Percentiles rank a stretch among this genome's conserved stretches.
Evolutionary conservation across 78 protist genomes (phyloP).

Genomic region (Acrasis kona): DNA sequence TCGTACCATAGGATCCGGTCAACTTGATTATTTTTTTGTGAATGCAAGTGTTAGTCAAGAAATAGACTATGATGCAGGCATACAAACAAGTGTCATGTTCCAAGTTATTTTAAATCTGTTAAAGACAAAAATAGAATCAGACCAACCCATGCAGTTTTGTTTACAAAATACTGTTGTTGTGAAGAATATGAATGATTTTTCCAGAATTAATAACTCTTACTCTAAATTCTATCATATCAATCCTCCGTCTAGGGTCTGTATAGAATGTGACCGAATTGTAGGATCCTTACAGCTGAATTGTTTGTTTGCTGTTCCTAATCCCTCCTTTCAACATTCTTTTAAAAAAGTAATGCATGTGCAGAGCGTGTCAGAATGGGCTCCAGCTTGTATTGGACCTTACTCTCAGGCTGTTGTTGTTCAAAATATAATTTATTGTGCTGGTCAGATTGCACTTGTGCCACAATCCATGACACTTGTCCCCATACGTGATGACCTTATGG

Average conservation of each 20-base stretch:
- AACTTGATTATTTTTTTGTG: neutral
- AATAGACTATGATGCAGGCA: neutral
- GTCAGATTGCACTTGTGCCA: slow-evolving; percentile 13
- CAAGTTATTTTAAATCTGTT: no score
- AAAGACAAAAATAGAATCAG: no score
- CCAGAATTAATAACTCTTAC: slow-evolving; percentile 11
- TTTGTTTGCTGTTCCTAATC: neutral
- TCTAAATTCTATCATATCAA: neutral
- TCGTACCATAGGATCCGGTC: neutral
- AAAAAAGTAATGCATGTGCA: slow-evolving; percentile 70
- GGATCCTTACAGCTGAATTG: neutral
- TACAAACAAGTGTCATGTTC: no score
- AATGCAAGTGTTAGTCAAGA: neutral
- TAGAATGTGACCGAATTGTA: neutral
- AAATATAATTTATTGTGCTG: neutral
- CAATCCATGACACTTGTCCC: slow-evolving; percentile 2
- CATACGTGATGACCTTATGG: neutral
- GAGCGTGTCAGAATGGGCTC: slow-evolving; percentile 77
- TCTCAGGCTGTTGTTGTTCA: slow-evolving; percentile 36
- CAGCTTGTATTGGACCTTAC: slow-evolving; percentile 91
- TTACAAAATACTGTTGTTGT: neutral
- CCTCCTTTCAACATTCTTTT: neutral
- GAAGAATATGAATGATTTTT: neutral
- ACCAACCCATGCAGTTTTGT: no score
- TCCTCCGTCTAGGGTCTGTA: slow-evolving; percentile 27